Evolutionary conservation across 108 stramenopile species (phyloP).

Genomic region (Schizochytrium sp.): DNA sequence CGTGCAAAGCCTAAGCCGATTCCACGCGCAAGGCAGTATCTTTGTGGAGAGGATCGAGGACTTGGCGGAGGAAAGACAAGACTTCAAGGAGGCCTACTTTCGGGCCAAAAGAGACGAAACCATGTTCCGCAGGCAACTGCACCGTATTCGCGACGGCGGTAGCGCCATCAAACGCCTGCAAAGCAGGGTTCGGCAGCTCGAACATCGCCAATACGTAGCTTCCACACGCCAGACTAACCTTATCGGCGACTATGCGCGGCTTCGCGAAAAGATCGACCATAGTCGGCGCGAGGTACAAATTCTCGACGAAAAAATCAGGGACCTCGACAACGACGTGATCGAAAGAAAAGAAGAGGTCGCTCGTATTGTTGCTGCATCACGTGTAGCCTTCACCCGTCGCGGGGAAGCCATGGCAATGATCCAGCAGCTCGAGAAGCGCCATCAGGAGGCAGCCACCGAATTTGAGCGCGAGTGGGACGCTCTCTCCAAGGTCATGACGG

Average conservation of each 20-base stretch:
- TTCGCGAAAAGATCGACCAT: neutral
- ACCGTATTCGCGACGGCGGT: neutral
- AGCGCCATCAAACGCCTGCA: neutral
- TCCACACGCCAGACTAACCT: neutral
- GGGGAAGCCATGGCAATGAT: neutral
- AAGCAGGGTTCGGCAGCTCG: neutral
- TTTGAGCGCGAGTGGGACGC: constrained; percentile 16
- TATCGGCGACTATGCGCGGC: too few species aligned
- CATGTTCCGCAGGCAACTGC: neutral
- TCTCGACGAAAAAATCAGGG: neutral
- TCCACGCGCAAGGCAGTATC: neutral
- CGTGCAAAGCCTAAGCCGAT: neutral
- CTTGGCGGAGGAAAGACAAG: neutral
- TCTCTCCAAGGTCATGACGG: neutral
- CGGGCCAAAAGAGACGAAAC: neutral
- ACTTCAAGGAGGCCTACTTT: neutral
- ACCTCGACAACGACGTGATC: neutral
- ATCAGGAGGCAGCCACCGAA: neutral
- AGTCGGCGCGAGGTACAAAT: neutral
- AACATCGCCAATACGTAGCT: neutral
- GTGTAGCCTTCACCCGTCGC: neutral
- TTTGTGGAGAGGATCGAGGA: neutral
- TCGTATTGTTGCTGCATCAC: neutral
- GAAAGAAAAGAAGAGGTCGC: neutral
- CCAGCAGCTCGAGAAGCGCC: neutral